Percentiles rank a stretch among this genome's conserved stretches.
Evolutionary conservation across 305 asterid species (phyloP).

Genomic region (Lippia alba): DNA sequence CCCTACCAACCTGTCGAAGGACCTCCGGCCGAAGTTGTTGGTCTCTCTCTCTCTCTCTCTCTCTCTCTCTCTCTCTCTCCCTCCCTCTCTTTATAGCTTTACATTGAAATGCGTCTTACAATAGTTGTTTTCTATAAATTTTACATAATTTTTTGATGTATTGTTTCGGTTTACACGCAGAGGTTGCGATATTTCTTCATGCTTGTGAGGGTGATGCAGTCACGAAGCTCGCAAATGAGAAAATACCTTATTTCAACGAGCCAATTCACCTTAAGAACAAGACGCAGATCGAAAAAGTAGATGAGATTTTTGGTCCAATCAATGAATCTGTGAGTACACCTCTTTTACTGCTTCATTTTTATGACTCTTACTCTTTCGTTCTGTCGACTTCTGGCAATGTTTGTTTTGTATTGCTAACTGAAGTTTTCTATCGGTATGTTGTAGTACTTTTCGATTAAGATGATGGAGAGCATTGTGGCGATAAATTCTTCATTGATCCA

Average conservation of each 20-base stretch:
- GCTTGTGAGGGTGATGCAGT: slow-evolving; percentile 95
- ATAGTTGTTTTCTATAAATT: not conserved
- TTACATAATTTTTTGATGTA: not conserved
- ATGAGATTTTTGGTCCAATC: slow-evolving; percentile 89
- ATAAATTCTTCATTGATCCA: slow-evolving; percentile 74
- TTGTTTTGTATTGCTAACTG: slow-evolving; percentile 5
- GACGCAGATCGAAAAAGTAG: slow-evolving; percentile 92
- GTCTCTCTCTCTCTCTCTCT: slow-evolving; percentile 49
- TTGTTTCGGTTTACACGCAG: slow-evolving; percentile 41
- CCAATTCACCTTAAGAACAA: slow-evolving; percentile 85
- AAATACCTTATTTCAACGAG: slow-evolving; percentile 84
- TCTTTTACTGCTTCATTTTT: not conserved
- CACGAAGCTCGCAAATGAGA: slow-evolving; percentile 76
- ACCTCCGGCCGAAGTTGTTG: slow-evolving; percentile 85
- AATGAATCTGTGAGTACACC: slow-evolving; percentile 81
- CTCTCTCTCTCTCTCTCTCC: too few relatives aligned
- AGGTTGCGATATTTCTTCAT: slow-evolving; percentile 73
- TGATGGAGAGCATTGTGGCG: slow-evolving; percentile 76
- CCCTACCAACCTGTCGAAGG: too few relatives aligned
- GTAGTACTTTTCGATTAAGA: slow-evolving; percentile 74
- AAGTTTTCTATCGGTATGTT: not conserved
- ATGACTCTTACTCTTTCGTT: not conserved
- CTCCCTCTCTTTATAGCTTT: not conserved
- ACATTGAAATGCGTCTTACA: not conserved
- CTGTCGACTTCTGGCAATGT: not conserved